Base-by-base conservation (phyloP, 352 stramenopile genomes). In the Phytophthora constricta region DNA sequence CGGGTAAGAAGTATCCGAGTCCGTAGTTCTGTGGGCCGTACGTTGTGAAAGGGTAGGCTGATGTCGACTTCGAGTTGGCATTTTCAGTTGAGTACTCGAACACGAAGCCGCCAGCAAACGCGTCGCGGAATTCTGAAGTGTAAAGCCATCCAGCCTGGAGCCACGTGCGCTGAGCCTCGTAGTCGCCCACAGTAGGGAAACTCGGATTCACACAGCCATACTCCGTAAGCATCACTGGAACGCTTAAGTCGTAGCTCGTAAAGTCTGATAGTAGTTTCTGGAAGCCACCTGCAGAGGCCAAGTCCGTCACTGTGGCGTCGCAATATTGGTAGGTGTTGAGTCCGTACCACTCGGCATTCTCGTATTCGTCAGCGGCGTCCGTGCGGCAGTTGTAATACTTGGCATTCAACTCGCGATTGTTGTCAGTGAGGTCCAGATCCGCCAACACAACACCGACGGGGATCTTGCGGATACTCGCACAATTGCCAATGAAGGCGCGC, bases 331-430 rank as follows among this genome's bases (percentile, higher is more conserved):
- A 96, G 34, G 78, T 75, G 66, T 96, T 97, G 54, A 97, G 75
- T 25, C 87, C 87, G 62, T 93, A 97, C 86, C 86, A 97, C 71
- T 96, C 84, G 10, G 84, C 80, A 25, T 80, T 80, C 69, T 97
- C 87, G 17, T 90, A 70, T 49, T 72, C 34, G 68, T 96, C 84
- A 9, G 37, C 64, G n/a, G 58, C 54, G 50, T 91, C 76, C 10
- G 81, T 90, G 51, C 75, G 77, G 74, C 88, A 97, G 67, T 92
- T 93, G 76, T 93, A 96, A 68, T 97, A 96, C 39, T 80, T 52
- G 9, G 84, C 76, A 41, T 94, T 91, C 1, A 73, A 49, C 31
- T 87, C 76, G 41, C 86, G 76, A n/a, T n/a, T n/a, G n/a, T n/a
- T n/a, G n/a, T n/a, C n/a, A n/a, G n/a, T n/a, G n/a, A n/a, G n/a